Base-by-base conservation (phyloP, 495 filamentous ascomycete genomes). In the Podospora comata region DNA sequence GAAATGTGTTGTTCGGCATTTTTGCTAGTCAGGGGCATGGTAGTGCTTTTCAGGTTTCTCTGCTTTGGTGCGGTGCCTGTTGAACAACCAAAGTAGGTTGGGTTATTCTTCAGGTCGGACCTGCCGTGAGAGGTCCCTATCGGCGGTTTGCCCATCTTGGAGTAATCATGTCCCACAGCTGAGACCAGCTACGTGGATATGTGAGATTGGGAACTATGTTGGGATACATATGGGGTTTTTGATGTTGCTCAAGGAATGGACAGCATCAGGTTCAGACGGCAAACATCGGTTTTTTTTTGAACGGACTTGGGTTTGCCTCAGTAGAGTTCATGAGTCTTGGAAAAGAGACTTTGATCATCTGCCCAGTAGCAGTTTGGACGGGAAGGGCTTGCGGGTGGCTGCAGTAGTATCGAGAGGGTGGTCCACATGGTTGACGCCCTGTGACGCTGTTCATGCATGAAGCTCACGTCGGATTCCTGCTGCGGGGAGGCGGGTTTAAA, bases 81-180 rank as follows among this genome's bases (percentile, higher is more conserved):
- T 48, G 39, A 48, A 5, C 39, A 53, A 48, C 39, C 39, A 53
- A 66, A 28, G 6, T 54, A 60, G 11, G 56, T n/a, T 55, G 7
- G 4, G 56, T 30, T 55, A 2, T 66, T 1, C 2, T 61, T 18
- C 58, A 26, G 4, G 15, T 44, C 39, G 4, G 19, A 26, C 7
- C 15, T 54, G 28, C 28, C 9, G 16, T 15, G n/a, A 2, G 23
- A 20, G 13, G 20, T 54, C 16, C 62, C 68, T 65, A 56, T 66
- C 64, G 48, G 60, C 54, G 20, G 64, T 65, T 59, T 13, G 58
- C 59, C 67, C 59, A 20, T 55, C 62, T 26, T 54, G 44, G 23
- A 19, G 63, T 28, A 54, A 66, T 54, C 23, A 18, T 32, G 5
- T 63, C 60, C 59, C n/a, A 28, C 64, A 55, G 11, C 26, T 26